Evolutionary conservation across 495 filamentous ascomycete species (phyloP), one percentile per base, ranked within the genome.

Genomic region (Penicillium paxilli): DNA sequence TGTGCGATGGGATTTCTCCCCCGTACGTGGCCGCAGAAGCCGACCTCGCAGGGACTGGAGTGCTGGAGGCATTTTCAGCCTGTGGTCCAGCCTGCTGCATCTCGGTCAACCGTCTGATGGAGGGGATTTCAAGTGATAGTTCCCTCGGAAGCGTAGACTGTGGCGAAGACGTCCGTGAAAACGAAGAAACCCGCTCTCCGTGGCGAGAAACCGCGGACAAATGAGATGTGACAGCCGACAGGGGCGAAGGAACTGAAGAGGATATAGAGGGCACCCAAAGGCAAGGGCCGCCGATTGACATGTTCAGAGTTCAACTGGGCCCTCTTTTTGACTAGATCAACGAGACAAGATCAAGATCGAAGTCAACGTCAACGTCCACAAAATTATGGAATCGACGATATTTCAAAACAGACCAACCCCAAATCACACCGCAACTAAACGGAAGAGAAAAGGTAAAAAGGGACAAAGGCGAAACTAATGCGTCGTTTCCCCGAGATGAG

Each of bases 261-360:
- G 71, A 64, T 52, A 75, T 55, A 28, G 73, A 67, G 42, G 73
- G 63, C 54, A 73, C 53, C 73, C 73, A 76, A 53, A 70, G 66
- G 63, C 73, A 76, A 59, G 71, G 68, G 46, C 73, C 70, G 54
- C 66, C 69, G 65, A 72, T 60, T 65, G 73, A 76, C 73, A 76
- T 76, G 65, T 55, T 74, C 67, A 63, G 58, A 49, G 26, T 38
- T 46, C 50, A 17, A 24, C 41, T 17, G 21, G 19, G 46, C 46
- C 44, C 42, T 24, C 17, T 14, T 33, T n/a, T 49, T 10, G 23
- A 35, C 21, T 24, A 24, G 19, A 44, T 46, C 40, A 44, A 20
- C 10, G 17, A 42, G 24, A 37, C 24, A 30, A 48, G 23, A 54
- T 12, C 24, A 14, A 33, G 35, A 42, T 42, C 49, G 44, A 44